Conservation (phyloP, 805 yeast genomes). For the Phaffomyces thermotolerans region DNA sequence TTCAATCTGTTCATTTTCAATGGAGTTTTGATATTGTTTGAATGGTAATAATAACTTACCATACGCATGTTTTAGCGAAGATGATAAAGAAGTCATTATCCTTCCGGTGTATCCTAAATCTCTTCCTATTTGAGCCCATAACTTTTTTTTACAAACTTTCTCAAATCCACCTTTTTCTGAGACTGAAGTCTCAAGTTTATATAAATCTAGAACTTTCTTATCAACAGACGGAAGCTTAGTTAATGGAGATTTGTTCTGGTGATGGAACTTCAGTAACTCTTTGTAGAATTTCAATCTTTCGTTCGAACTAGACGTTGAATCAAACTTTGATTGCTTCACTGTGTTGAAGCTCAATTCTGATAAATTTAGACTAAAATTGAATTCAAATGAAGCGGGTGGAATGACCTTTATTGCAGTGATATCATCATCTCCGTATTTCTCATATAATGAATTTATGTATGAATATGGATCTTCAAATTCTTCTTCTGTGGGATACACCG, state of each 20-base stretch:
- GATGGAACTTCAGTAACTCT: slow-evolving; percentile 38
- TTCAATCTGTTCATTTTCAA: background rate
- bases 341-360: slow-evolving; percentile 47
- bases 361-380: slow-evolving; percentile 30
- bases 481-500: slow-evolving; percentile 32
- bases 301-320: slow-evolving; percentile 35
- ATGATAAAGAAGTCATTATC: slow-evolving; percentile 62
- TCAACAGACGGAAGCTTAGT: slow-evolving; percentile 59
- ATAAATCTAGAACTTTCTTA: slow-evolving; percentile 58
- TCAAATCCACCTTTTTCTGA: slow-evolving; percentile 59
- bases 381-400: slow-evolving; percentile 41
- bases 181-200: slow-evolving; percentile 50
- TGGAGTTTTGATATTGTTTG: slow-evolving; percentile 13
- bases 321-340: slow-evolving; percentile 35
- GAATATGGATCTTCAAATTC: slow-evolving; percentile 51
- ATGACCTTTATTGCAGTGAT: slow-evolving; percentile 54
- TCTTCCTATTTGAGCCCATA: slow-evolving; percentile 80
- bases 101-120: slow-evolving; percentile 72
- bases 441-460: slow-evolving; percentile 40
- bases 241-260: slow-evolving; percentile 21
- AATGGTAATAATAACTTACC: slow-evolving; percentile 32
- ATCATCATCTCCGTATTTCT: slow-evolving; percentile 38
- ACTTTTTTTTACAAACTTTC: slow-evolving; percentile 53
- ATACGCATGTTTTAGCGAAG: slow-evolving; percentile 57
- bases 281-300: slow-evolving; percentile 41